Evolutionary conservation across 306 rosid genomes (phyloP).

Genomic region (Biancaea sappan): DNA sequence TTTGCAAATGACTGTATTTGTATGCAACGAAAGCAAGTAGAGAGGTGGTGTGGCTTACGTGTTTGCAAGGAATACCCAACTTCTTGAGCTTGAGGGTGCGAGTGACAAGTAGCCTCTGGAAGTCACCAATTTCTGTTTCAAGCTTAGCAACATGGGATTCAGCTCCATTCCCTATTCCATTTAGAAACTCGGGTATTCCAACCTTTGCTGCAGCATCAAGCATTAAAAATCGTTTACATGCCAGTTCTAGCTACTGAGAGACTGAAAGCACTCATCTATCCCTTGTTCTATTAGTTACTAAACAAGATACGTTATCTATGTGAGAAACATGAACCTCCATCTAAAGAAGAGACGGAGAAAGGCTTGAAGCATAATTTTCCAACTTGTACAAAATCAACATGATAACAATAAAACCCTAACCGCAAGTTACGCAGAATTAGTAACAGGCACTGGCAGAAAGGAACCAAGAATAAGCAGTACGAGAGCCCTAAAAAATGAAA

Average conservation of each 20-base stretch:
- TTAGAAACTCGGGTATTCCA: conserved; percentile 83
- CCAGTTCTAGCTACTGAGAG: neutral
- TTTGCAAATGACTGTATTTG: neutral
- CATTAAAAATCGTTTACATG: conserved; percentile 11
- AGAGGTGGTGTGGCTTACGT: conserved; percentile 44
- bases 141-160: conserved; percentile 79
- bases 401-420: neutral
- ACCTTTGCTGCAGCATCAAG: conserved; percentile 62
- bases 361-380: neutral
- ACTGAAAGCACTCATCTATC: neutral
- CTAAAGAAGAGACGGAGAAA: neutral
- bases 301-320: neutral
- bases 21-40: neutral
- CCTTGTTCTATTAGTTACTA: neutral
- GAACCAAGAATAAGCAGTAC: neutral
- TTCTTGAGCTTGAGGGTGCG: conserved; percentile 86
- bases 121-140: conserved; percentile 79
- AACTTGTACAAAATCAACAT: neutral
- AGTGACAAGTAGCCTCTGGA: conserved; percentile 73
- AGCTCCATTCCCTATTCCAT: conserved; percentile 76
- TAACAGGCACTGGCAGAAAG: neutral
- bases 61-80: conserved; percentile 85
- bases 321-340: neutral
- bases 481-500: neutral
- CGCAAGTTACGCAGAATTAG: neutral